These are phyloP conservation scores for Neurospora sp. DNA, from an alignment of 495 filamentous ascomycete genomes.

Conservation along the genomic window DNA sequence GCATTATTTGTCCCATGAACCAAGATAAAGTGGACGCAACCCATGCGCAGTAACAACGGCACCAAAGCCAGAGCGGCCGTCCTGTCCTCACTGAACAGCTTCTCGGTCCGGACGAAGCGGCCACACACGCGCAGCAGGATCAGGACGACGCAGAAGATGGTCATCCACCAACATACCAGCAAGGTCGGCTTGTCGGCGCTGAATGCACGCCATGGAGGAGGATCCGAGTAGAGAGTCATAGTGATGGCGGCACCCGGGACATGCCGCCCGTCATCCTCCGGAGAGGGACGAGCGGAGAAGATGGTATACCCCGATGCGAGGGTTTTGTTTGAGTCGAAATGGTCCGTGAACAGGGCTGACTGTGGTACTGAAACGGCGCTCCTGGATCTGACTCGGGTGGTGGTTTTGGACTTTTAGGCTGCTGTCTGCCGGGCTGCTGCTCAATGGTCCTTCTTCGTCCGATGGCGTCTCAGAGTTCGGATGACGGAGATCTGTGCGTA, in stretches of 20 bases:
- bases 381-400: slow-evolving; percentile 1
- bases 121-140: slow-evolving; percentile 69
- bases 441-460: neutral
- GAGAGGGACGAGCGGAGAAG: slow-evolving; percentile 46
- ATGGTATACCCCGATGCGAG: neutral
- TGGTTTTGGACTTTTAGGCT: neutral
- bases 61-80: slow-evolving; percentile 71
- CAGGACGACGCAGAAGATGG: slow-evolving; percentile 66
- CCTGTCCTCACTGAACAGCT: slow-evolving; percentile 79
- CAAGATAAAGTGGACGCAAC: slow-evolving; percentile 73
- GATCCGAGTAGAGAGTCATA: slow-evolving; percentile 46
- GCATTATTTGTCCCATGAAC: slow-evolving; percentile 83
- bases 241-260: slow-evolving; percentile 15
- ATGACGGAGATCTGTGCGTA: neutral
- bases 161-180: slow-evolving; percentile 92
- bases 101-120: slow-evolving; percentile 70
- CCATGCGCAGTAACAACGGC: slow-evolving; percentile 75
- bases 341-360: neutral
- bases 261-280: slow-evolving; percentile 52
- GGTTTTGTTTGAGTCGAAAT: neutral
- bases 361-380: neutral
- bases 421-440: neutral
- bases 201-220: slow-evolving; percentile 47
- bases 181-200: slow-evolving; percentile 64
- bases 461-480: neutral